Base-by-base conservation (phyloP, 2,329 filamentous ascomycete genomes). In the Zymoseptoria ardabiliae region DNA sequence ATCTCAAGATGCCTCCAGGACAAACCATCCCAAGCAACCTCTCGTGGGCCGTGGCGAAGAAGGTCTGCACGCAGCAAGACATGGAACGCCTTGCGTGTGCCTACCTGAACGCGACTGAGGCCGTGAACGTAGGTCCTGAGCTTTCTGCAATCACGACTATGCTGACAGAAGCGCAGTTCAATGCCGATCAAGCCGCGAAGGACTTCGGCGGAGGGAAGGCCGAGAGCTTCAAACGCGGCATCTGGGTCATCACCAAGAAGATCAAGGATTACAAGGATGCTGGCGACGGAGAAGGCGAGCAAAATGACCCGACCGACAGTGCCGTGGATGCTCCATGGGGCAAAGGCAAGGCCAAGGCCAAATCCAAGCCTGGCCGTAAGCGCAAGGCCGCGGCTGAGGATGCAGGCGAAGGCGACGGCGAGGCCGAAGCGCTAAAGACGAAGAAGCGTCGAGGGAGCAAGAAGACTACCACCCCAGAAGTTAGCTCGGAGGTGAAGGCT, bases 231-330 rank as follows among this genome's bases (percentile, higher is more conserved):
- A 68, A 69, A 56, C 60, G 62, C 21, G 41, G 50, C 10, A 60
- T 68, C 13, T 66, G 64, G 62, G 62, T 63, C 21, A 64, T 67
- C 22, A 58, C 52, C 30, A 68, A 68, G 59, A 66, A 63, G 54
- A 61, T 67, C 51, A 66, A 65, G 55, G 59, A 62, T 11, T 55
- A 59, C 9, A 60, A 48, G 58, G 61, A 52, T 6, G 50, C 20
- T 55, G 58, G 30, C 13, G 56, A 30, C 13, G 58, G 25, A 49
- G 60, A 54, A 21, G 59, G 49, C 4, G 53, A 45, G 7, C 53
- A 48, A 7, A 9, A 53, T n/a, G 23, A 28, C 2, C 22, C 51
- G 20, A 17, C 51, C 17, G 48, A 19, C 17, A 30, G 13, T 9
- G 30, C 53, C 49, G 51, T 20, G 5, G 21, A 6, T 8, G 51